phyloP scores from a whole-genome alignment of 331 rosid species.

The Rhamnella rubrinervis region DNA sequence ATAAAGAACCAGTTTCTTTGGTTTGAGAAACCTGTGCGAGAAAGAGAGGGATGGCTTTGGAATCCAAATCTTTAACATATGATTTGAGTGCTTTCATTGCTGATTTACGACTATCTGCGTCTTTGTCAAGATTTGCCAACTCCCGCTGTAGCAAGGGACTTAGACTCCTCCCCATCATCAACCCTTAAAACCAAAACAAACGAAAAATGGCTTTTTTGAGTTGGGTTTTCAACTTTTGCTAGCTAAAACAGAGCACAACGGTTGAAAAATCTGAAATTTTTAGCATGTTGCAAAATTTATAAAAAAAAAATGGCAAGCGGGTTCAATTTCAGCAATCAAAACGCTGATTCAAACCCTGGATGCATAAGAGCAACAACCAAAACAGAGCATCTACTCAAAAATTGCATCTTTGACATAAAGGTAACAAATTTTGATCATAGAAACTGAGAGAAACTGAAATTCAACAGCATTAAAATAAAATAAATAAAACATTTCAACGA shows the following conservation, averaged over 20 bases:
- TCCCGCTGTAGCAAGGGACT: slow-evolving; percentile 57
- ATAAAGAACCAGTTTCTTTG: slow-evolving; percentile 64
- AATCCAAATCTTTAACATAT: slow-evolving; percentile 78
- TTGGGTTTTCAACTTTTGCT: background rate
- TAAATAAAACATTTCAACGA: too few species aligned
- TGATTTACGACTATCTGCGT: slow-evolving; percentile 69
- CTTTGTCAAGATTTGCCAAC: slow-evolving; percentile 78
- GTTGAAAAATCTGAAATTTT: too few species aligned
- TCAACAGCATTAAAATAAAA: too few species aligned
- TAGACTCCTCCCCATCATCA: slow-evolving; percentile 53
- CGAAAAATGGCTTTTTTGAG: background rate
- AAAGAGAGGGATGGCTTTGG: slow-evolving; percentile 70
- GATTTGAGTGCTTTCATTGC: slow-evolving; percentile 64
- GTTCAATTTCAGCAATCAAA: too few species aligned
- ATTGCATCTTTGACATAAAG: too few species aligned
- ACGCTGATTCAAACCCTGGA: too few species aligned
- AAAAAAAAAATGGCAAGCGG: background rate
- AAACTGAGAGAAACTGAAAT: too few species aligned
- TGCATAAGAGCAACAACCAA: too few species aligned
- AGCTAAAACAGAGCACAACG: too few species aligned
- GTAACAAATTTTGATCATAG: too few species aligned
- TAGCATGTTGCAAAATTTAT: background rate
- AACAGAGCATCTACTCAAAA: too few species aligned
- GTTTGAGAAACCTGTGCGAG: slow-evolving; percentile 95
- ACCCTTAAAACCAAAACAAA: slow-evolving; percentile 21